Conservation (phyloP, 441 rosid species). For the Pelargonium fulgidum region DNA sequence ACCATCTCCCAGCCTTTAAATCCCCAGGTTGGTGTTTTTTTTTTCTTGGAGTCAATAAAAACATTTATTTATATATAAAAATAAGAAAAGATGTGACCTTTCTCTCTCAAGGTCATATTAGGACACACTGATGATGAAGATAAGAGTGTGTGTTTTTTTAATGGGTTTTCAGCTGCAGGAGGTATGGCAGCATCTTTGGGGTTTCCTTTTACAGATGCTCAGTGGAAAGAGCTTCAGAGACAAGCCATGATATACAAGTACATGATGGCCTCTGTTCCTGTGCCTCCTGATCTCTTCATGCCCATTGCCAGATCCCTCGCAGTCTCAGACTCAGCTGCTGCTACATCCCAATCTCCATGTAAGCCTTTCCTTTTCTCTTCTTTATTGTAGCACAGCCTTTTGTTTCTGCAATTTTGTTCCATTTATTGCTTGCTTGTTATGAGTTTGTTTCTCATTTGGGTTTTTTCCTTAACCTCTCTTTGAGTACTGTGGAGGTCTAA, state of each 20-base stretch:
- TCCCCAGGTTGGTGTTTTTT: slow-evolving; percentile 9
- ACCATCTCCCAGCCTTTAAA: slow-evolving; percentile 12
- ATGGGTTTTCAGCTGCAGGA: background rate
- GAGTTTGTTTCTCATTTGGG: background rate
- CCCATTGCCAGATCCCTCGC: slow-evolving; percentile 10
- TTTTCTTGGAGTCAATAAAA: background rate
- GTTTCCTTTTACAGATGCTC: slow-evolving; percentile 26
- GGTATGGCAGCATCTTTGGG: slow-evolving; percentile 19
- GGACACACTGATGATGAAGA: background rate
- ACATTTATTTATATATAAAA: background rate
- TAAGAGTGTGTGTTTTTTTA: background rate
- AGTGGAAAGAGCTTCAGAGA: slow-evolving; percentile 29
- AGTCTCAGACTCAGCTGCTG: background rate
- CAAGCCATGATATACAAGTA: slow-evolving; percentile 28
- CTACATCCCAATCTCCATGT: background rate
- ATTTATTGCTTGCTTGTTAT: background rate
- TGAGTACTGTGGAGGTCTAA: background rate
- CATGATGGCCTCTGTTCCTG: slow-evolving; percentile 26
- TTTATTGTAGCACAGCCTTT: background rate
- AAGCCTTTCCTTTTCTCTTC: background rate
- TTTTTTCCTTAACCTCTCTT: background rate
- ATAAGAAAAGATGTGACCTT: background rate
- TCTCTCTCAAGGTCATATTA: background rate
- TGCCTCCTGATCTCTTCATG: slow-evolving; percentile 22
- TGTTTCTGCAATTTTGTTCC: background rate